Percentiles rank a stretch among this genome's conserved stretches.
These are phyloP conservation scores for Cryptosporidium sp. DNA, from an alignment of 169 alveolate species.

Conservation along the genomic window DNA sequence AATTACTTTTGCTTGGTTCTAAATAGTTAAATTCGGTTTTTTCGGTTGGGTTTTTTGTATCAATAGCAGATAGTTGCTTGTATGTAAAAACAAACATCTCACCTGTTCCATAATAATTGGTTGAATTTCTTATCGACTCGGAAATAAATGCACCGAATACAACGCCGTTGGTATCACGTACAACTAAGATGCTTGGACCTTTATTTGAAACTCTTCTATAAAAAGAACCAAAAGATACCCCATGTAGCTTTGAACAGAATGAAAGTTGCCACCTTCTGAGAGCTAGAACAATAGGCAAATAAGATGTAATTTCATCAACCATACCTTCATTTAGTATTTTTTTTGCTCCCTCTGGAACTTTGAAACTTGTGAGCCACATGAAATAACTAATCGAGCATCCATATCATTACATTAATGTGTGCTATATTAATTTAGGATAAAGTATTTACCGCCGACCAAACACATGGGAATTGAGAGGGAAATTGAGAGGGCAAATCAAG, in stretches of 20 bases:
- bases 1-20: not conserved
- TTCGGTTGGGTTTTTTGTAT: not conserved
- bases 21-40: not conserved
- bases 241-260: constrained; percentile 78
- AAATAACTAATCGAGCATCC: not conserved
- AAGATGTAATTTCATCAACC: constrained; percentile 75
- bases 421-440: not conserved
- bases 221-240: constrained; percentile 81
- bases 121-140: constrained; percentile 80
- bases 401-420: constrained; percentile 9
- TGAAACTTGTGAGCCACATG: constrained; percentile 76
- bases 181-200: constrained; percentile 85
- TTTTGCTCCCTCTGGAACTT: constrained; percentile 72
- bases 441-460: constrained; percentile 26
- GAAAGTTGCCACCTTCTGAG: constrained; percentile 77
- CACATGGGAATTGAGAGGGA: constrained; percentile 24
- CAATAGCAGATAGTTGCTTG: constrained; percentile 22
- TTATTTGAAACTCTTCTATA: constrained; percentile 83
- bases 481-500: not conserved
- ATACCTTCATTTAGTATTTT: constrained; percentile 56
- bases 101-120: constrained; percentile 88
- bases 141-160: constrained; percentile 88
- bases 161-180: constrained; percentile 86
- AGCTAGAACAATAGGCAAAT: constrained; percentile 77
- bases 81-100: constrained; percentile 82